Base-by-base conservation (phyloP, 805 yeast genomes). In the Hanseniaspora nectarophila region DNA sequence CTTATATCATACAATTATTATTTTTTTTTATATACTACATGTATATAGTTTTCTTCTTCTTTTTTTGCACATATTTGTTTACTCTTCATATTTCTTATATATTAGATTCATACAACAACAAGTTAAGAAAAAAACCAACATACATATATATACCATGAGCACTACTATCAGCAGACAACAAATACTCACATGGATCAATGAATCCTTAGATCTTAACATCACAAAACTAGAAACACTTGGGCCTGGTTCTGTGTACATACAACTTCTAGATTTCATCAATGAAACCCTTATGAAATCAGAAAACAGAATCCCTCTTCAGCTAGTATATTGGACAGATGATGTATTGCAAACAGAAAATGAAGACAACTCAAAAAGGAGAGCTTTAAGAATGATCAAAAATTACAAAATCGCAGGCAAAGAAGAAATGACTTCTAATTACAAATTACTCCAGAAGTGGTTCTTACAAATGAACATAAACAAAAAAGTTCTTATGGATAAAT, bases 161-260 rank as follows among this genome's bases (percentile, higher is more conserved):
- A 16, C 32, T 20, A 38, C 45, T 8, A 18, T 38, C 9, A 45
- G 43, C 13, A 35, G 45, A 35, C 38, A 33, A 23, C 50, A 45
- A 59, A 73, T 92, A 16, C 68, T 92, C 53, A 75, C 74, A 52
- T 92, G 97, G 97, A 72, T 92, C 58, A 90, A 90, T 61, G 72
- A 76, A 40, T 74, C 85, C 3, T 71, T 87, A 44, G 75, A 75
- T 42, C 66, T 88, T 39, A 71, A 79, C 56, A 77, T 85, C 60
- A 72, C 78, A 34, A 86, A 84, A 63, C 82, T 92, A 1, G 98
- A 92, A 63, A 89, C 89, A 66, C 82, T 96, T 63, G 99, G 99
- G 16, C 78, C 84, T 2, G 99, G 99, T 2, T 96, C 96, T 1
- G 90, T 87, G 0, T 90, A 86, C 64, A 88, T 97, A 66, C 96